phyloP scores from a whole-genome alignment of 345 rosid genomes.

The Lumnitzera littorea region DNA sequence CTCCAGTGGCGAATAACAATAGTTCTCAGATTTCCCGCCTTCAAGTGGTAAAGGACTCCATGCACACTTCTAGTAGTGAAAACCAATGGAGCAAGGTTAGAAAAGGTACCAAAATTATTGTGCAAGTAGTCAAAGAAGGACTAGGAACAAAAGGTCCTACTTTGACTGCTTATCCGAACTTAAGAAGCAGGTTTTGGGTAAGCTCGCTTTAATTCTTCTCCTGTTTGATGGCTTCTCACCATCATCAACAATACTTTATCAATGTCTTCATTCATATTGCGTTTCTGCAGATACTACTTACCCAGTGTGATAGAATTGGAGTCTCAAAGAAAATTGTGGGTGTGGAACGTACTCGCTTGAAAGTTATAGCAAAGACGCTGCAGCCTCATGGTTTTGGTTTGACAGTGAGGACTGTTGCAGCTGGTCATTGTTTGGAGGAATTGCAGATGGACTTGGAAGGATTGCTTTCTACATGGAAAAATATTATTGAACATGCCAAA shows the following conservation, averaged over 20 bases:
- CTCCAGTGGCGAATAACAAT: constrained; percentile 24
- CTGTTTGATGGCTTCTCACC: constrained; percentile 5
- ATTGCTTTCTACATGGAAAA: constrained; percentile 85
- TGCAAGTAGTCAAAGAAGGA: constrained; percentile 97
- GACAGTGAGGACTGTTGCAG: constrained; percentile 89
- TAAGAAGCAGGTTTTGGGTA: constrained; percentile 98
- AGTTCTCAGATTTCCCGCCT: constrained; percentile 24
- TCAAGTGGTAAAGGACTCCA: constrained; percentile 25
- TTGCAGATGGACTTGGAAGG: constrained; percentile 84
- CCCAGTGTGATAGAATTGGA: constrained; percentile 61
- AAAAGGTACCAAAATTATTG: constrained; percentile 87
- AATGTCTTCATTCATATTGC: constrained; percentile 14
- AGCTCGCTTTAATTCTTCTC: constrained; percentile 10
- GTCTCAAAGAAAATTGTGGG: constrained; percentile 78
- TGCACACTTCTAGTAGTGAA: constrained; percentile 20
- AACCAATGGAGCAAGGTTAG: constrained; percentile 72
- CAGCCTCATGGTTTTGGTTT: constrained; percentile 90
- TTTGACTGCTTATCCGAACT: constrained; percentile 80
- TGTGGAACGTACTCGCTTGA: constrained; percentile 77
- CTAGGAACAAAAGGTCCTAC: constrained; percentile 93
- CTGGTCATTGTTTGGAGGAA: constrained; percentile 82
- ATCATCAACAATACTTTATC: constrained; percentile 1
- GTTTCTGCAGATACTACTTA: constrained; percentile 52
- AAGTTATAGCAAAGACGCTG: constrained; percentile 83
- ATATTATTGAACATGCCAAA: constrained; percentile 75